phyloP scores from a whole-genome alignment of 495 filamentous ascomycete genomes.

The Talaromyces liani region DNA sequence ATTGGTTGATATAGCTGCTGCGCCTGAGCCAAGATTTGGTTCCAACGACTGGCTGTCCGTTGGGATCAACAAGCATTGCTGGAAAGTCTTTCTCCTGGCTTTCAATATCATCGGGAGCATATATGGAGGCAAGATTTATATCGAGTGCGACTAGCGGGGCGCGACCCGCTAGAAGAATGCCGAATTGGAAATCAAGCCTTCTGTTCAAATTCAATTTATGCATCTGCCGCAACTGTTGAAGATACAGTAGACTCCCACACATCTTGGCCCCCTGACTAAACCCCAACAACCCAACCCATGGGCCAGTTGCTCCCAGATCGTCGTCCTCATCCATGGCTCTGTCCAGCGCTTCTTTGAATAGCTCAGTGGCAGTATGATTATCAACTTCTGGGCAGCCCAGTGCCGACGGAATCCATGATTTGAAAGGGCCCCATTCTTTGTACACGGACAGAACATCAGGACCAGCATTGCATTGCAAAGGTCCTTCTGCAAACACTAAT shows the following conservation, averaged over 20 bases:
- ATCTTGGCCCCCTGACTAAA: constrained; percentile 56
- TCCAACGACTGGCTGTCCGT: neutral
- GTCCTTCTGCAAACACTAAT: constrained; percentile 52
- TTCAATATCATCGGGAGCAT: constrained; percentile 2
- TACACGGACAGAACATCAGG: constrained; percentile 47
- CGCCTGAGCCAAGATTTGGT: neutral
- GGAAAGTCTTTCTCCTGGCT: neutral
- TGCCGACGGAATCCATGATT: constrained; percentile 50
- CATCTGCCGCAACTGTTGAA: constrained; percentile 48
- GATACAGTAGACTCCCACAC: constrained; percentile 37
- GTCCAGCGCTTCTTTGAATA: constrained; percentile 15
- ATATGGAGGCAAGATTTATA: neutral
- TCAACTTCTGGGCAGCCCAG: constrained; percentile 9
- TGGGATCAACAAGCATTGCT: neutral
- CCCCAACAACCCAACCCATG: constrained; percentile 52
- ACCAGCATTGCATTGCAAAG: constrained; percentile 43
- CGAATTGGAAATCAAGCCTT: constrained; percentile 39
- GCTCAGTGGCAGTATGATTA: constrained; percentile 11
- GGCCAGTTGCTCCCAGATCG: constrained; percentile 34
- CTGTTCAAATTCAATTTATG: constrained; percentile 29
- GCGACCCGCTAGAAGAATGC: constrained; percentile 48
- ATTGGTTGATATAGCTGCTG: neutral
- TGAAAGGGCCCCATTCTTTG: constrained; percentile 46
- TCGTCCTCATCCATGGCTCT: constrained; percentile 29
- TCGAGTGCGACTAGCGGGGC: constrained; percentile 46